Percentiles rank a stretch among this genome's conserved stretches.
phyloP scores from a whole-genome alignment of 2,329 filamentous ascomycete genomes.

The Exserohilum turcica region DNA sequence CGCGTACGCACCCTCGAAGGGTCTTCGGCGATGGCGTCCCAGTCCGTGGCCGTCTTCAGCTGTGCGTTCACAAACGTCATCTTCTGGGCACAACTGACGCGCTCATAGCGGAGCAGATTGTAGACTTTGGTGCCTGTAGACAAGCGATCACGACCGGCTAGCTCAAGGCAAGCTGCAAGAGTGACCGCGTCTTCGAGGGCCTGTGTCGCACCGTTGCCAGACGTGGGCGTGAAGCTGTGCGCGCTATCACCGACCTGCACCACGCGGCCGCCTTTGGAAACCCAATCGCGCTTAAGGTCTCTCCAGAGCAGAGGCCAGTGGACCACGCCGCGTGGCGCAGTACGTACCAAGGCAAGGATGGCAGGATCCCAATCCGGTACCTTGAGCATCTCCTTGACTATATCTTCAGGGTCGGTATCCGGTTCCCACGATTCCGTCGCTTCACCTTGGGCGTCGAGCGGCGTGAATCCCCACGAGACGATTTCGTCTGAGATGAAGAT shows the following conservation, averaged over 20 bases:
- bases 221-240: constrained; percentile 57
- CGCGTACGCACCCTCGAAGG: constrained; percentile 17
- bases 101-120: constrained; percentile 4
- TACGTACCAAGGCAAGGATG: not conserved
- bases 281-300: constrained; percentile 56
- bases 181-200: not conserved
- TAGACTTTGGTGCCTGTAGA: not conserved
- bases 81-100: constrained; percentile 3
- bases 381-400: constrained; percentile 3
- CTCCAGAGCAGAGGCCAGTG: constrained; percentile 60
- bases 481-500: constrained; percentile 5
- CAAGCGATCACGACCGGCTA: not conserved
- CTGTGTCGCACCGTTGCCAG: constrained; percentile 51
- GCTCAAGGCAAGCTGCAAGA: not conserved
- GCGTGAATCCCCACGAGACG: constrained; percentile 8
- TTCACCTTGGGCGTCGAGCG: not conserved
- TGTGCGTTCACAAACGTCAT: constrained; percentile 7
- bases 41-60: constrained; percentile 43
- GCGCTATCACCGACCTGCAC: constrained; percentile 57
- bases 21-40: constrained; percentile 44
- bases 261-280: constrained; percentile 30
- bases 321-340: constrained; percentile 31
- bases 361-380: constrained; percentile 11
- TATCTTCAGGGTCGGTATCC: not conserved
- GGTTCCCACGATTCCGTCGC: constrained; percentile 11